phyloP scores from a whole-genome alignment of 257 asterid genomes.

The Linaria vulgaris region DNA sequence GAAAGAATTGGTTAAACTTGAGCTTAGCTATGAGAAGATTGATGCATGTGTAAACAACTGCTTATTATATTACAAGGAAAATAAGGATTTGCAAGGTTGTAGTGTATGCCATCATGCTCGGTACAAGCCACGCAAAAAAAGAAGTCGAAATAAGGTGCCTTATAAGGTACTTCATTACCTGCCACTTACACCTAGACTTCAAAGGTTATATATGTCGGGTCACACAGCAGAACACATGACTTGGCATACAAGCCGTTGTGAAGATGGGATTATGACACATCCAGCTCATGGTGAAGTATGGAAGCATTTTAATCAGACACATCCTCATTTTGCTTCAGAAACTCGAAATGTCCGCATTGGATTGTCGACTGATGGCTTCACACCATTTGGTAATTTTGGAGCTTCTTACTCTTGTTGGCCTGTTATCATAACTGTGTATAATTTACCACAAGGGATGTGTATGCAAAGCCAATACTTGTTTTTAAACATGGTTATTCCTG shows the following conservation, averaged over 20 bases:
- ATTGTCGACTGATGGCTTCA: too few relatives aligned
- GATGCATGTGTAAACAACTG: not conserved
- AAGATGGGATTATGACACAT: not conserved
- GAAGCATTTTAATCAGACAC: not conserved
- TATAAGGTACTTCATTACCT: not conserved
- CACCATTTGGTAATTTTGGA: too few relatives aligned
- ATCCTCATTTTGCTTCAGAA: not conserved
- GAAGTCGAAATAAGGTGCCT: too few relatives aligned
- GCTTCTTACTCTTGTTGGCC: too few relatives aligned
- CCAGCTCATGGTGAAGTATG: not conserved
- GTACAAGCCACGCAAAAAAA: too few relatives aligned
- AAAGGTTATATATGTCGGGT: too few relatives aligned
- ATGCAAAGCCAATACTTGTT: too few relatives aligned
- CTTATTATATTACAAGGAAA: slow-evolving; percentile 9
- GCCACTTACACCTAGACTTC: too few relatives aligned
- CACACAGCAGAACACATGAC: slow-evolving; percentile 1
- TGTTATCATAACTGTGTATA: too few relatives aligned
- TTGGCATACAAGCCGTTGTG: not conserved
- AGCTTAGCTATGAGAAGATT: slow-evolving; percentile 4
- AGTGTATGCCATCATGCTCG: not conserved
- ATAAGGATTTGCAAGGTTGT: not conserved
- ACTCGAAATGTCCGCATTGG: too few relatives aligned
- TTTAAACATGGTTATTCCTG: too few relatives aligned
- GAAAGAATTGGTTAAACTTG: not conserved
- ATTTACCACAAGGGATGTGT: too few relatives aligned